A percentile compares a stretch with the other conserved stretches of the same genome.
These are phyloP conservation scores for Zalerion maritima DNA, from an alignment of 495 filamentous ascomycete species.

Conservation along the genomic window DNA sequence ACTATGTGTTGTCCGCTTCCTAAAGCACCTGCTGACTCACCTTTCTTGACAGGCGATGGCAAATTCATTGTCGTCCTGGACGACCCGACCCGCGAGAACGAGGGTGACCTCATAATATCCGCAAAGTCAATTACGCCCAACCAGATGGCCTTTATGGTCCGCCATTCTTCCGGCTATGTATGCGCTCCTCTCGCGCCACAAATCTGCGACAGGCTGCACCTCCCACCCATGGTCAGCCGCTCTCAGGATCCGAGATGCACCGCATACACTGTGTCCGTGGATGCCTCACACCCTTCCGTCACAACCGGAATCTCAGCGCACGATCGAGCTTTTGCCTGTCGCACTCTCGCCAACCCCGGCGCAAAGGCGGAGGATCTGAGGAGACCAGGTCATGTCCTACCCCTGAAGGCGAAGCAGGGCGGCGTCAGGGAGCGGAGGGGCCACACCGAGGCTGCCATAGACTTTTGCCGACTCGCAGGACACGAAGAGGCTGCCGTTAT, in stretches of 20 bases:
- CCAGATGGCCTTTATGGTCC: conserved; percentile 92
- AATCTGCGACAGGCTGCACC: conserved; percentile 48
- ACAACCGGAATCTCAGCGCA: conserved; percentile 85
- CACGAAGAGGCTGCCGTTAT: conserved; percentile 67
- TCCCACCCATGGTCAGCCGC: conserved; percentile 78
- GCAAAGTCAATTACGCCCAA: conserved; percentile 70
- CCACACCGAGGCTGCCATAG: conserved; percentile 86
- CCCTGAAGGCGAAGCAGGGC: conserved; percentile 62
- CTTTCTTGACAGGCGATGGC: conserved; percentile 45
- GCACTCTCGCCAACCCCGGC: conserved; percentile 55
- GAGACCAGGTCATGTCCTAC: conserved; percentile 82
- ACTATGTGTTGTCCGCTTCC: conserved; percentile 4
- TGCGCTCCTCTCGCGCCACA: conserved; percentile 67
- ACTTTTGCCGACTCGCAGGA: conserved; percentile 70
- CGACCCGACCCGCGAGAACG: conserved; percentile 80
- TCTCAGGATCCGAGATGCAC: conserved; percentile 80
- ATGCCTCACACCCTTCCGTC: conserved; percentile 53
- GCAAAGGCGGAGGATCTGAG: conserved; percentile 49
- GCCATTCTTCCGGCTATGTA: conserved; percentile 76
- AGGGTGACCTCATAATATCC: conserved; percentile 94
- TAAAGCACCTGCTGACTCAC: conserved; percentile 2
- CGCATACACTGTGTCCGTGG: conserved; percentile 82
- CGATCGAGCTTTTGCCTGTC: conserved; percentile 71
- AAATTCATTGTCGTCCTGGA: conserved; percentile 95
- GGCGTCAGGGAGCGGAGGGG: conserved; percentile 67